Conservation (phyloP, 768 basidiomycete genomes). For the Leucosporidium scottii region DNA sequence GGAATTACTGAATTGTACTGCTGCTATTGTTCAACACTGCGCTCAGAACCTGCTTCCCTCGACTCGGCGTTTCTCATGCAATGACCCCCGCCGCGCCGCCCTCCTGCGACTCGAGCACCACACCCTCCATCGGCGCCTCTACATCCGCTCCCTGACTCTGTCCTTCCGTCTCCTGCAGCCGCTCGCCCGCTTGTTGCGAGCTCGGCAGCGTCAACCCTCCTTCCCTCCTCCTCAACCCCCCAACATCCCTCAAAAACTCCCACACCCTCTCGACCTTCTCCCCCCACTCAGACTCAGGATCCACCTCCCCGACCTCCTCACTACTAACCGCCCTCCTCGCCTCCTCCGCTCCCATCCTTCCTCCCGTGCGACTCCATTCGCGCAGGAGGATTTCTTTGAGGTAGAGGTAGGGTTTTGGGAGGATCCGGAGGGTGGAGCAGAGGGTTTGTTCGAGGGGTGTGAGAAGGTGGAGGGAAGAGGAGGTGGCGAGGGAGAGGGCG, state of each 20-base stretch:
- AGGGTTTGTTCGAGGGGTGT: constrained; percentile 78
- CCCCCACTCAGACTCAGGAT: constrained; percentile 46
- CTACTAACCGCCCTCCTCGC: constrained; percentile 46
- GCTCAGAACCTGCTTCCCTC: too few species aligned
- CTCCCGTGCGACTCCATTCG: constrained; percentile 81
- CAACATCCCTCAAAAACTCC: constrained; percentile 46
- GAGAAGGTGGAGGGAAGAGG: constrained; percentile 81
- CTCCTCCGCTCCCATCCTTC: constrained; percentile 90
- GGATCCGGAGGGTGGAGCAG: constrained; percentile 79
- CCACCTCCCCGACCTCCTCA: constrained; percentile 44
- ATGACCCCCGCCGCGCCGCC: too few species aligned
- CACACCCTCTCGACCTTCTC: constrained; percentile 48
- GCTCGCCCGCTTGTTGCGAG: not conserved
- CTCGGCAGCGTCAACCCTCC: not conserved
- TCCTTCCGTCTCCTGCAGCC: too few species aligned
- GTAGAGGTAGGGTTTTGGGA: constrained; percentile 89
- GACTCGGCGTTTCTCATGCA: too few species aligned
- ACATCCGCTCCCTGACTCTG: too few species aligned
- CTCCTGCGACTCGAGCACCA: too few species aligned
- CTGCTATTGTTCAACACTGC: too few species aligned
- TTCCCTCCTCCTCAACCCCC: not conserved
- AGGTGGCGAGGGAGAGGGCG: constrained; percentile 84
- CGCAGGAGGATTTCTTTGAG: constrained; percentile 92
- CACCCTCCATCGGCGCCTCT: too few species aligned
- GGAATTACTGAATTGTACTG: too few species aligned